Conservation (phyloP, 352 stramenopile species). For the Aphanomyces cochlioides region DNA sequence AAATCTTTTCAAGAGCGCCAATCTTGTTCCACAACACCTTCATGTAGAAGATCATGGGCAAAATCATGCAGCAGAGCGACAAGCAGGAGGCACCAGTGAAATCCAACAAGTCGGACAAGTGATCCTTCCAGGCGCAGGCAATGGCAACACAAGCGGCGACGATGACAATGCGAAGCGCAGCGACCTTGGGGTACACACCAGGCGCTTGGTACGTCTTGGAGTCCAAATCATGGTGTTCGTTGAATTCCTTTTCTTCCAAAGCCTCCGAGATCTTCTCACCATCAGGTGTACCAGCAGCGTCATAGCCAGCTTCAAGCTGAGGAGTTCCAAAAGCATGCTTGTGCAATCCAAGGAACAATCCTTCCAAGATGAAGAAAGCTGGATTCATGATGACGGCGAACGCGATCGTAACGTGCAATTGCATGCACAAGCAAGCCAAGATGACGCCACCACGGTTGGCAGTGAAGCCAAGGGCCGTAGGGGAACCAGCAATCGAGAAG, state of each 20-base stretch:
- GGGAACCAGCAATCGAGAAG: slow-evolving; percentile 28
- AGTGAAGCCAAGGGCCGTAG: slow-evolving; percentile 24
- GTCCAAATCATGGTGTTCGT: slow-evolving; percentile 15
- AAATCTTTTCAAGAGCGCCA: slow-evolving; percentile 4
- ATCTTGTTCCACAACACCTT: slow-evolving; percentile 20
- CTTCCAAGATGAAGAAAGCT: slow-evolving; percentile 10
- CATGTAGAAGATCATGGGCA: slow-evolving; percentile 28
- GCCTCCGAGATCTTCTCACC: neutral
- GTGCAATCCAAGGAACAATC: slow-evolving; percentile 18
- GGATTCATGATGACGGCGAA: slow-evolving; percentile 23
- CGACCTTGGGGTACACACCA: slow-evolving; percentile 19
- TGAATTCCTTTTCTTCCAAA: neutral
- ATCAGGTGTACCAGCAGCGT: neutral
- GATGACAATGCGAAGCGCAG: slow-evolving; percentile 2
- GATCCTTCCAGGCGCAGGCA: slow-evolving; percentile 19
- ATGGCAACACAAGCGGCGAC: neutral
- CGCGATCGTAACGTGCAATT: slow-evolving; percentile 34
- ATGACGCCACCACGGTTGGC: slow-evolving; percentile 29
- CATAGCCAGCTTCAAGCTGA: neutral
- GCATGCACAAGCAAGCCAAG: slow-evolving; percentile 31
- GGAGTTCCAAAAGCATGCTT: neutral
- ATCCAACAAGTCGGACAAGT: slow-evolving; percentile 19
- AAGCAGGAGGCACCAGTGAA: slow-evolving; percentile 14
- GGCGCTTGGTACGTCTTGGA: slow-evolving; percentile 3
- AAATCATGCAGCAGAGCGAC: slow-evolving; percentile 15